Base-by-base conservation (phyloP, 768 basidiomycete species). In the Paxillus rubicundulus region DNA sequence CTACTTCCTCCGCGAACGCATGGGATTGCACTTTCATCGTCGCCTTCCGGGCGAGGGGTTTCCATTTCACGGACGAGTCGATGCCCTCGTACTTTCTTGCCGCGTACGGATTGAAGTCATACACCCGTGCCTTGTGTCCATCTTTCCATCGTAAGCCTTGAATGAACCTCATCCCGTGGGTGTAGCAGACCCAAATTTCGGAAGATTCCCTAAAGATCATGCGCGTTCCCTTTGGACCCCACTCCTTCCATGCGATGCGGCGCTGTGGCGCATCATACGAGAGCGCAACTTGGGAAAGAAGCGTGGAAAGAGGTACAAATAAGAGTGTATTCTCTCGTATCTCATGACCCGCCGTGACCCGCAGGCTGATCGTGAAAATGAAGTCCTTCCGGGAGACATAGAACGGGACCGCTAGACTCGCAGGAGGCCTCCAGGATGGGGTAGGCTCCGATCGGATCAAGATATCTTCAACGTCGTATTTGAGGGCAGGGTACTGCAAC, bases 151-250 rank as follows among this genome's bases (percentile, higher is more conserved):
- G 56, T 27, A 65, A 37, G 40, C 58, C 55, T 34, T 59, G 64
- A 16, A 70, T 52, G 21, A 66, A 72, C 32, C 61, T 72, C 59
- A 64, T 66, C 3, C 73, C 72, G 21, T 72, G 68, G 14, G 68
- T 54, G 49, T 67, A 70, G 42, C 72, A 72, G 18, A 73, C 64
- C 73, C 72, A 74, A 13, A 45, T 56, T 5, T 68, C 66, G 17
- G 67, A 66, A 13, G 65, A 62, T 4, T 53, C 56, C 24, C 64
- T 55, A 34, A 33, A 53, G 21, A 71, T 18, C 60, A 72, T 66
- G 38, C 70, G 68, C 3, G 71, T 56, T 34, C 55, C 53, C 5
- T 14, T 17, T 1, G 70, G 68, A 16, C 72, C 71, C 72, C 72
- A 73, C n/a, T 45, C 28, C 3, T 47, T 34, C 72, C 72, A 74